phyloP scores from a whole-genome alignment of 768 basidiomycete species.

The Coprinopsis strossmayeri region DNA sequence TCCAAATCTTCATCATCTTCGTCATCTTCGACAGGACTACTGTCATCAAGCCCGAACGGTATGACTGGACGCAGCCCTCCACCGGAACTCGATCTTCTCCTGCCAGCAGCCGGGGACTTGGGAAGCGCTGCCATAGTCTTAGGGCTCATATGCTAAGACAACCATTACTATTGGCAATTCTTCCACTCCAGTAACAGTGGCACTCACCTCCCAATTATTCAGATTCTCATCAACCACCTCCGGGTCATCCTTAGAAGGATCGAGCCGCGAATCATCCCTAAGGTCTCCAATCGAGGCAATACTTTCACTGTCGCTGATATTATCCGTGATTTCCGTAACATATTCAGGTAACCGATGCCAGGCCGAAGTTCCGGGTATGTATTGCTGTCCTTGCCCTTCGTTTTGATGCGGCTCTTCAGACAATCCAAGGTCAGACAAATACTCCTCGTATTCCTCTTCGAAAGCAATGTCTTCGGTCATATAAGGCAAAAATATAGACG shows the following conservation, averaged over 20 bases:
- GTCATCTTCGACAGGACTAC: constrained; percentile 66
- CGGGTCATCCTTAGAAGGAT: constrained; percentile 52
- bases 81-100: constrained; percentile 78
- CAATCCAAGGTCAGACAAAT: constrained; percentile 82
- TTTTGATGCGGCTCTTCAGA: constrained; percentile 48
- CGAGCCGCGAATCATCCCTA: constrained; percentile 69
- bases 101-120: constrained; percentile 82
- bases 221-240: constrained; percentile 72
- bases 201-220: constrained; percentile 92
- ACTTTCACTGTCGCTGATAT: constrained; percentile 92
- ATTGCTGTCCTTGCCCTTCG: constrained; percentile 10
- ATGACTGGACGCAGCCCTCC: constrained; percentile 76
- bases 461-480: constrained; percentile 92
- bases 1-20: constrained; percentile 72
- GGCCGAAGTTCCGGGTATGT: constrained; percentile 38
- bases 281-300: constrained; percentile 87
- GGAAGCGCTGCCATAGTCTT: constrained; percentile 91
- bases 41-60: constrained; percentile 70
- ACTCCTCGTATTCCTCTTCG: constrained; percentile 96
- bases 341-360: constrained; percentile 82
- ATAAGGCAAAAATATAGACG: constrained; percentile 81
- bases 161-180: constrained; percentile 2
- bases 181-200: background rate
- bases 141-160: constrained; percentile 86
- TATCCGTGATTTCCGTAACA: constrained; percentile 74